Percentiles rank a stretch among this genome's conserved stretches.
phyloP scores from a whole-genome alignment of 345 rosid genomes.

The Cardamine resedifolia region DNA sequence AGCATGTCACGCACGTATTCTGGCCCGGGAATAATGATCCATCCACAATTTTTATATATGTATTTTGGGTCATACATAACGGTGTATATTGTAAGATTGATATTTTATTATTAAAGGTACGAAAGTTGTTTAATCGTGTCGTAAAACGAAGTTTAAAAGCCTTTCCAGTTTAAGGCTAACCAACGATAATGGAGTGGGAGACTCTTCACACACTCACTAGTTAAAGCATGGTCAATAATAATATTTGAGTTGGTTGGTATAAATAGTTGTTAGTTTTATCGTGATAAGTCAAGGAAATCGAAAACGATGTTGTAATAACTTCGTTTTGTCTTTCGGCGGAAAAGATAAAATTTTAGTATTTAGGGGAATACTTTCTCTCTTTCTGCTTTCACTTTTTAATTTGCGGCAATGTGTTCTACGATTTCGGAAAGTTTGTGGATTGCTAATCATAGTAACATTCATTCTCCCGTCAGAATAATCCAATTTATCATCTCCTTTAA shows the following conservation, averaged over 20 bases:
- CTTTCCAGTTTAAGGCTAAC: neutral
- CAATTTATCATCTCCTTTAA: neutral
- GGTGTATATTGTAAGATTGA: neutral
- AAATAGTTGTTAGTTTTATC: constrained; percentile 10
- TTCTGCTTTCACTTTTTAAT: constrained; percentile 13
- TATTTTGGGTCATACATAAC: constrained; percentile 3
- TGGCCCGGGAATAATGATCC: constrained; percentile 1
- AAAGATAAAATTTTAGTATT: neutral
- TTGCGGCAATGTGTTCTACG: constrained; percentile 15
- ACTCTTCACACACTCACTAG: neutral
- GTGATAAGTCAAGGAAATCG: constrained; percentile 29
- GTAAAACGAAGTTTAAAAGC: neutral
- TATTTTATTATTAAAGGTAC: neutral
- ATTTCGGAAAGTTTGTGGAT: constrained; percentile 25
- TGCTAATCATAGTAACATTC: neutral
- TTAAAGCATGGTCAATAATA: constrained; percentile 7
- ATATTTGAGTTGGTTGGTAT: constrained; percentile 2
- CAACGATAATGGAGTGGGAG: constrained; percentile 15
- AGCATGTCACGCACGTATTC: constrained; percentile 29
- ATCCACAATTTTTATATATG: neutral
- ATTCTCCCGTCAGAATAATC: constrained; percentile 3
- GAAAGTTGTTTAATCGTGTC: neutral
- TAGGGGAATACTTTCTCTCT: constrained; percentile 5
- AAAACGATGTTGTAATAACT: constrained; percentile 25
- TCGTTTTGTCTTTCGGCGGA: constrained; percentile 26